phyloP scores from a whole-genome alignment of 2,329 filamentous ascomycete genomes.

The Conoideocrella luteorostrata region DNA sequence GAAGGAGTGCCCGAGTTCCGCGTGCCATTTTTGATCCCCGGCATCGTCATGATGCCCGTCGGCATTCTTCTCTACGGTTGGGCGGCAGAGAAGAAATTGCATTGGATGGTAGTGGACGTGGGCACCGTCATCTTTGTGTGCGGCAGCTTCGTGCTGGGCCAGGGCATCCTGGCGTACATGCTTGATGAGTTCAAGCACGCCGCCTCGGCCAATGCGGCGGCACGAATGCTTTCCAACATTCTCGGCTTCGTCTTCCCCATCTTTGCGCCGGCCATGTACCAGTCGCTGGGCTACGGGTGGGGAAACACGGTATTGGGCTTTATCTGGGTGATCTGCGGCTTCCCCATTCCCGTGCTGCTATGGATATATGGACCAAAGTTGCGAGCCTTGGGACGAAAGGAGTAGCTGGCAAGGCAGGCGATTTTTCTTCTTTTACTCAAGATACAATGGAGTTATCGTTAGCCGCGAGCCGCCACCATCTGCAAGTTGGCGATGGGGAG shows the following conservation, averaged over 20 bases:
- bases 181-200: conserved; percentile 12
- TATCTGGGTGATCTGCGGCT: too few species aligned
- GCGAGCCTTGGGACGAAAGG: too few species aligned
- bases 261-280: conserved; percentile 15
- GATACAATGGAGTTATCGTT: too few species aligned
- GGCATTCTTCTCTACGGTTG: conserved; percentile 36
- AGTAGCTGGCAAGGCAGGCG: too few species aligned
- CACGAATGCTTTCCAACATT: conserved; percentile 13
- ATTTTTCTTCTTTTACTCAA: too few species aligned
- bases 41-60: conserved; percentile 33
- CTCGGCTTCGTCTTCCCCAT: conserved; percentile 15
- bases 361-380: too few species aligned
- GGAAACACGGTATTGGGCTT: too few species aligned
- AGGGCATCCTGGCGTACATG: conserved; percentile 1
- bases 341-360: too few species aligned
- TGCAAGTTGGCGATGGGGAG: too few species aligned
- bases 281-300: conserved; percentile 14
- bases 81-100: conserved; percentile 36
- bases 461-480: too few species aligned
- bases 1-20: conserved; percentile 37
- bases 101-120: background rate
- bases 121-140: background rate
- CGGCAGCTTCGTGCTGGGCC: background rate
- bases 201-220: conserved; percentile 14
- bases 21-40: conserved; percentile 47